Evolutionary conservation across 1,284 basidiomycete genomes (phyloP).

Genomic region (Moniliella sp.): DNA sequence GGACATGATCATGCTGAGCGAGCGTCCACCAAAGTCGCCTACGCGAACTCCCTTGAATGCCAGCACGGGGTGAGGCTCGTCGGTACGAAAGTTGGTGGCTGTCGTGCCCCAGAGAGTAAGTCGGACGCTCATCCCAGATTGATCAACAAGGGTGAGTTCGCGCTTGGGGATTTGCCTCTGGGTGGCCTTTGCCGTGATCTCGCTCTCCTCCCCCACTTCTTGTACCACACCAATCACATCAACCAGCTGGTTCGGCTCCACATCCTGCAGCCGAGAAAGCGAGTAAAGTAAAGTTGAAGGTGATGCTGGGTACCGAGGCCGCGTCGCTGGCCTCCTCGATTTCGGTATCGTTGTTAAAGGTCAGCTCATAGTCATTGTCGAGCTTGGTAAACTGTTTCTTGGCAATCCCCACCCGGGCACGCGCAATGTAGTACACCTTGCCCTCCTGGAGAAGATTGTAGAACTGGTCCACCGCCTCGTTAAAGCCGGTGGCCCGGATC

Average conservation of each 20-base stretch:
- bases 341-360: slow-evolving; percentile 46
- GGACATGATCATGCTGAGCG: slow-evolving; percentile 51
- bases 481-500: slow-evolving; percentile 54
- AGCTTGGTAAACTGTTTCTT: slow-evolving; percentile 91
- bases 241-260: slow-evolving; percentile 34
- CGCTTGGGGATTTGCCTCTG: slow-evolving; percentile 29
- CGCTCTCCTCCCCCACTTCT: slow-evolving; percentile 20
- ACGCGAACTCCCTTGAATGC: slow-evolving; percentile 91
- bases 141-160: slow-evolving; percentile 53
- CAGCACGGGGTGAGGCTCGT: slow-evolving; percentile 25
- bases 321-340: slow-evolving; percentile 20
- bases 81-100: slow-evolving; percentile 52
- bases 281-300: slow-evolving; percentile 28
- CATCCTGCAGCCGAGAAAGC: slow-evolving; percentile 24
- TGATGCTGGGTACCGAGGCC: slow-evolving; percentile 32
- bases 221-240: slow-evolving; percentile 28
- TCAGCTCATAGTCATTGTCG: slow-evolving; percentile 80
- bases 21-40: slow-evolving; percentile 65
- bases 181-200: slow-evolving; percentile 28
- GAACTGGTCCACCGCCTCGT: slow-evolving; percentile 59
- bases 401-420: slow-evolving; percentile 72
- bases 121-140: slow-evolving; percentile 55
- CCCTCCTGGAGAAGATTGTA: slow-evolving; percentile 69
- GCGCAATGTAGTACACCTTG: slow-evolving; percentile 76
- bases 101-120: slow-evolving; percentile 89